phyloP scores from a whole-genome alignment of 441 rosid genomes.

The Codiaeum variegatum region DNA sequence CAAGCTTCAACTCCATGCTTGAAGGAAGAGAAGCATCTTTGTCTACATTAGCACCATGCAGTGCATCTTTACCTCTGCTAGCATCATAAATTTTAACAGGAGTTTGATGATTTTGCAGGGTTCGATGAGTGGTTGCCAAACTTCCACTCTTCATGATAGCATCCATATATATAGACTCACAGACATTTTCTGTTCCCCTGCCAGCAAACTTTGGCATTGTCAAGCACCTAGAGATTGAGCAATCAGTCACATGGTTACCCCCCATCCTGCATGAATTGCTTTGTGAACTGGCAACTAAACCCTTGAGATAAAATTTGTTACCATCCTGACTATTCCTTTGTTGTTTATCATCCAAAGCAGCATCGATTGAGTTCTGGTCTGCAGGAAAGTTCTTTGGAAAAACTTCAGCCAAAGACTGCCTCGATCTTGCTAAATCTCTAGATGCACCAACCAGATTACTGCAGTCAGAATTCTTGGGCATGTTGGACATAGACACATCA shows the following conservation, averaged over 20 bases:
- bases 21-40: slow-evolving; percentile 35
- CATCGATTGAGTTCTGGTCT: slow-evolving; percentile 19
- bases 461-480: slow-evolving; percentile 27
- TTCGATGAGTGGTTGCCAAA: slow-evolving; percentile 15
- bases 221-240: slow-evolving; percentile 26
- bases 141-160: slow-evolving; percentile 27
- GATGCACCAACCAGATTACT: slow-evolving; percentile 29
- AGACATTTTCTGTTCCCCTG: slow-evolving; percentile 28
- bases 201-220: slow-evolving; percentile 25
- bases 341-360: slow-evolving; percentile 27
- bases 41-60: slow-evolving; percentile 21
- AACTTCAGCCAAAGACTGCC: slow-evolving; percentile 23
- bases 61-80: slow-evolving; percentile 21
- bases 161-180: slow-evolving; percentile 28
- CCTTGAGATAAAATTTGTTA: slow-evolving; percentile 28
- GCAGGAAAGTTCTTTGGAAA: slow-evolving; percentile 17
- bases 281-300: slow-evolving; percentile 24
- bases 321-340: slow-evolving; percentile 23
- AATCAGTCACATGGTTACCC: slow-evolving; percentile 25
- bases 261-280: slow-evolving; percentile 21
- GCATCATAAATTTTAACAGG: slow-evolving; percentile 19
- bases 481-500: slow-evolving; percentile 28
- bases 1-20: slow-evolving; percentile 51
- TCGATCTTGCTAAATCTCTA: slow-evolving; percentile 28
- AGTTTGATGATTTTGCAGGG: slow-evolving; percentile 25